Conservation (phyloP, 2,329 filamentous ascomycete genomes). For the Neocatenulostroma microsporum region DNA sequence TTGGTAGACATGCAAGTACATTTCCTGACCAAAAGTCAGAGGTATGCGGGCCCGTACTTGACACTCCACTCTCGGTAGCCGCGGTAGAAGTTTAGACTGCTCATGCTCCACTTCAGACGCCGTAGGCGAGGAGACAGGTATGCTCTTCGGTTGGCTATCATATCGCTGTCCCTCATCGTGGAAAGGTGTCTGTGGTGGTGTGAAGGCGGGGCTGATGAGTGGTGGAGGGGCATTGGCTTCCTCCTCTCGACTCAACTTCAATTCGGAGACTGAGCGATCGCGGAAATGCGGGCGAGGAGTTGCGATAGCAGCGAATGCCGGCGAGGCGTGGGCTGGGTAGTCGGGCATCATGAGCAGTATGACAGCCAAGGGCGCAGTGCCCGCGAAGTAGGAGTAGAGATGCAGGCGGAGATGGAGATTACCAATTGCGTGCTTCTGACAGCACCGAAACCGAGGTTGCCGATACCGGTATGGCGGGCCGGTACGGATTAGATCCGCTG, state of each 20-base stretch:
- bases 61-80: slow-evolving; percentile 80
- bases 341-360: slow-evolving; percentile 40
- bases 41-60: slow-evolving; percentile 91
- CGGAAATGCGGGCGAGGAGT: slow-evolving; percentile 43
- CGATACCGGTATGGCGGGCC: too few species aligned
- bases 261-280: slow-evolving; percentile 30
- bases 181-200: slow-evolving; percentile 26
- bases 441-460: too few species aligned
- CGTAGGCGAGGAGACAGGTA: slow-evolving; percentile 31
- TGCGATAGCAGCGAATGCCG: slow-evolving; percentile 38
- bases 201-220: slow-evolving; percentile 42
- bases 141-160: slow-evolving; percentile 34
- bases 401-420: too few species aligned
- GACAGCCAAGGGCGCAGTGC: not conserved
- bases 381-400: too few species aligned
- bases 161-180: slow-evolving; percentile 23
- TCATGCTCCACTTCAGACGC: slow-evolving; percentile 30
- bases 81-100: slow-evolving; percentile 66
- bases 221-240: slow-evolving; percentile 30
- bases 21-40: slow-evolving; percentile 82
- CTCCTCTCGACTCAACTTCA: slow-evolving; percentile 28
- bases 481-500: too few species aligned
- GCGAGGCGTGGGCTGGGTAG: slow-evolving; percentile 44
- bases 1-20: slow-evolving; percentile 92
- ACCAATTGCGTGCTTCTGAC: too few species aligned